Base-by-base conservation (phyloP, 352 stramenopile species). In the Phytophthora podocarpi region DNA sequence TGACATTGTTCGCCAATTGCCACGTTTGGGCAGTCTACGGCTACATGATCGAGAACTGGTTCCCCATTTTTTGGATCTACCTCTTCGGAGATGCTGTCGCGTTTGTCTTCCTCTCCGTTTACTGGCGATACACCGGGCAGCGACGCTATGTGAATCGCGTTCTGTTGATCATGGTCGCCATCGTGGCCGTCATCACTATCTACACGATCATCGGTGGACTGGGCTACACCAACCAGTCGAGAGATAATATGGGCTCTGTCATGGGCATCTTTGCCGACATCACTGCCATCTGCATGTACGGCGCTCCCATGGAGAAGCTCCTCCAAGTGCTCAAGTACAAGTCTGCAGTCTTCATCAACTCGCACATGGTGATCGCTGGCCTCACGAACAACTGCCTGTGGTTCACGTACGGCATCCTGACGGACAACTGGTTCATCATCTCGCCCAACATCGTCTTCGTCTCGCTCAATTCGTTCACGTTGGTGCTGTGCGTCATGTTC, bases 11-110 rank as follows among this genome's bases (percentile, higher is more conserved):
- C 16, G 55, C 60, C 6, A 87, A 87, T 42, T 79, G 60, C 23
- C 70, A 84, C 52, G 65, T 71, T 15, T 76, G 72, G 67, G 47
- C 53, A 3, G 5, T 72, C 28, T 82, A 72, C 42, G 74, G 70
- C 26, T 74, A 67, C 52, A 61, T 79, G 27, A 63, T 62, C 9
- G 34, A 64, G 50, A 73, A 76, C 34, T 76, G 61, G 62, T 80
- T 82, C 70, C 74, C 74, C 0, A 63, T 80, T 43, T 76, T 82
- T 57, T 69, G 57, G 58, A 69, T 70, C 40, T 82, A 78, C 60
- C 20, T 67, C 28, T 42, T 71, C 5, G 74, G 74, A 18, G 67
- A 76, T 43, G 32, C 66, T 3, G 39, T 76, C 2, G 70, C 51
- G 4, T 16, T 70, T 3, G 41, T 62, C 9, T 77, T 71, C 41